Percentiles rank a stretch among this genome's conserved stretches.
These are phyloP conservation scores for Carallia pectinifolia DNA, from an alignment of 345 rosid species.

Conservation along the genomic window DNA sequence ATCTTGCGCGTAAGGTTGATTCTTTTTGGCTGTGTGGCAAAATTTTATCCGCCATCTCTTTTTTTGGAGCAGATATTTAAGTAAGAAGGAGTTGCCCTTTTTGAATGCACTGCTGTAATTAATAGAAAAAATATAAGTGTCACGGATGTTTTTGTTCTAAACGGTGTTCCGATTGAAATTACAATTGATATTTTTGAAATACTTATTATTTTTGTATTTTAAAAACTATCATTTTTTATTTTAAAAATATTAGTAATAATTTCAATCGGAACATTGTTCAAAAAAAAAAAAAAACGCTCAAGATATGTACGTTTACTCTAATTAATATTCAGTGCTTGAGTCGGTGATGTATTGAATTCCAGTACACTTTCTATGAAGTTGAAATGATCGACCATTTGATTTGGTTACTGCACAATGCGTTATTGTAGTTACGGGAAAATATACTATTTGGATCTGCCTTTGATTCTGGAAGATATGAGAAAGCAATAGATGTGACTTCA, in stretches of 20 bases:
- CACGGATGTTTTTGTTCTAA: too few species aligned
- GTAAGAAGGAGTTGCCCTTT: neutral
- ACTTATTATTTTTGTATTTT: too few species aligned
- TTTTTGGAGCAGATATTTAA: too few species aligned
- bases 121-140: neutral
- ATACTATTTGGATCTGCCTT: conserved; percentile 88
- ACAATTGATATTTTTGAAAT: too few species aligned
- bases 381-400: neutral
- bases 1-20: too few species aligned
- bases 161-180: too few species aligned
- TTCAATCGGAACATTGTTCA: too few species aligned
- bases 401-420: conserved; percentile 13
- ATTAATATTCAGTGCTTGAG: neutral
- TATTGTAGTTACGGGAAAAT: conserved; percentile 79
- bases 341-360: conserved; percentile 2
- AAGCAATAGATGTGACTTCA: conserved; percentile 85
- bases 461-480: conserved; percentile 70
- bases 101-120: neutral
- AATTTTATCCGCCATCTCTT: neutral
- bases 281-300: too few species aligned
- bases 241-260: too few species aligned
- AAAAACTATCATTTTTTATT: too few species aligned
- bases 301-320: too few species aligned
- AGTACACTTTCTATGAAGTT: conserved; percentile 4
- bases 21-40: too few species aligned